Evolutionary conservation across 768 basidiomycete genomes (phyloP).

Genomic region (Lactarius vividus): DNA sequence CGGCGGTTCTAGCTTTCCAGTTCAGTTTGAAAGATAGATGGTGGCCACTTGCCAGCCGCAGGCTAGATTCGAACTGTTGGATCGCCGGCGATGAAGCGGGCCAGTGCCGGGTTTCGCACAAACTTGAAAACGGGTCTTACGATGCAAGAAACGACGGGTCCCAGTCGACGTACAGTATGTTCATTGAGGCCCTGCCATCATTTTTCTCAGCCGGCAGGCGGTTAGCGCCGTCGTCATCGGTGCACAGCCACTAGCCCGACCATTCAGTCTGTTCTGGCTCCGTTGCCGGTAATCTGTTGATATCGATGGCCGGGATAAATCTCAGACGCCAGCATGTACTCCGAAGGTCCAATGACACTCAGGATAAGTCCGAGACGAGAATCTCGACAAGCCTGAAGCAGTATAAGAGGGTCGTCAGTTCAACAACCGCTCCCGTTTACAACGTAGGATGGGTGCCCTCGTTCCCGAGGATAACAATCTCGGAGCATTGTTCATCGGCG

Average conservation of each 20-base stretch:
- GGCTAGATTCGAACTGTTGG: no score
- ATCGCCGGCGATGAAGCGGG: no score
- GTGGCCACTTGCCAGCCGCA: no score
- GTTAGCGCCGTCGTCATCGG: not conserved
- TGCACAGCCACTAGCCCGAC: not conserved
- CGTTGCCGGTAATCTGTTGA: not conserved
- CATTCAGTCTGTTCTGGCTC: not conserved
- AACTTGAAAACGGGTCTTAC: no score
- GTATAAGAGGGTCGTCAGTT: not conserved
- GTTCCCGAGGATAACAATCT: not conserved
- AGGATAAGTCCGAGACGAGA: not conserved
- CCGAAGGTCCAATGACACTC: not conserved
- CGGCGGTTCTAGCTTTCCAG: not conserved
- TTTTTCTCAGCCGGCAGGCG: no score
- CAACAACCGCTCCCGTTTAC: not conserved
- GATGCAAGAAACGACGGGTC: no score
- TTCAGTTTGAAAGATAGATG: not conserved
- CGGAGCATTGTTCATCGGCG: not conserved
- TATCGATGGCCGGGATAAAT: not conserved
- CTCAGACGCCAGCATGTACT: not conserved
- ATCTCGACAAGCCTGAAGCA: not conserved
- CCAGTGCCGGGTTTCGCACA: no score
- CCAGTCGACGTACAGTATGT: not conserved
- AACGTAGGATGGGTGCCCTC: not conserved
- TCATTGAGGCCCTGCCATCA: not conserved